Evolutionary conservation across 345 rosid species (phyloP).

Genomic region (Syzygium grande): DNA sequence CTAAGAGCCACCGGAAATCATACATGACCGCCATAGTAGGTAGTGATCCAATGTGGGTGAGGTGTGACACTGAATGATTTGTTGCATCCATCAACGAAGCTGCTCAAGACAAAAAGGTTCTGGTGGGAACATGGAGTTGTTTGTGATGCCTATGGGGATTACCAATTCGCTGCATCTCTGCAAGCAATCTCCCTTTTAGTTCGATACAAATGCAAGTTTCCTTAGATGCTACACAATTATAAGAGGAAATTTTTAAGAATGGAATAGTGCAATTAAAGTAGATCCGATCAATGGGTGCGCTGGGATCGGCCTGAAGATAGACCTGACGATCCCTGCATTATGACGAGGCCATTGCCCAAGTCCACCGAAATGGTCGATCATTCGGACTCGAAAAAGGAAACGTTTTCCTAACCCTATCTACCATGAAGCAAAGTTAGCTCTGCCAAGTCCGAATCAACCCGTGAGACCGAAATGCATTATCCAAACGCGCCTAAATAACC

Average conservation of each 20-base stretch:
- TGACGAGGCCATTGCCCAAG: neutral
- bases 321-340: neutral
- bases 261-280: neutral
- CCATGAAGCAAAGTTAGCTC: neutral
- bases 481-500: neutral
- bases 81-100: constrained; percentile 3
- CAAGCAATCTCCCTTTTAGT: neutral
- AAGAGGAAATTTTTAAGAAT: neutral
- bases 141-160: constrained; percentile 26
- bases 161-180: constrained; percentile 51
- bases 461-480: neutral
- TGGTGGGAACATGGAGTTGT: constrained; percentile 27
- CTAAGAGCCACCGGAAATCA: neutral
- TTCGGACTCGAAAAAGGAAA: neutral
- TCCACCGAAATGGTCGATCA: neutral
- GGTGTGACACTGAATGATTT: constrained; percentile 17
- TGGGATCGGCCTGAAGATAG: neutral
- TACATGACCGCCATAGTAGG: constrained; percentile 49
- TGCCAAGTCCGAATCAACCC: neutral
- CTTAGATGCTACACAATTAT: neutral
- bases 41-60: constrained; percentile 43
- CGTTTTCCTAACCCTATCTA: neutral
- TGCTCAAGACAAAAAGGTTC: constrained; percentile 12
- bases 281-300: neutral
- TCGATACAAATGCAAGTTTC: neutral